These are phyloP conservation scores for Umbelopsis sp. DNA, from an alignment of 192 early-diverging fungal species.

Conservation along the genomic window DNA sequence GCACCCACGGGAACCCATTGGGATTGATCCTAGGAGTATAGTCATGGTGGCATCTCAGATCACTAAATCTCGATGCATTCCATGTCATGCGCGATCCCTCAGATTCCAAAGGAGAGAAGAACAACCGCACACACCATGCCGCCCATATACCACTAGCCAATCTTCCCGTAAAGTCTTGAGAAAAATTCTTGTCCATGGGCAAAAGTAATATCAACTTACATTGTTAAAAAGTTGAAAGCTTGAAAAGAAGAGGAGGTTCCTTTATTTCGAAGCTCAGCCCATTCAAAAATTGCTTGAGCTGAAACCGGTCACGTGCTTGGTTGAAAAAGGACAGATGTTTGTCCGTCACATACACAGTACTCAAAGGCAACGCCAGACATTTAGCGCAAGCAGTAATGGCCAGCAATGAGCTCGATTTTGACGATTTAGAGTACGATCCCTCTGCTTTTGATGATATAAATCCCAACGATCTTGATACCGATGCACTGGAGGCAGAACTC, in stretches of 20 bases:
- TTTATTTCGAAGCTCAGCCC: not conserved
- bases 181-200: not conserved
- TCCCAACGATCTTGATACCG: not conserved
- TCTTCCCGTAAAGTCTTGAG: not conserved
- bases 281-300: not conserved
- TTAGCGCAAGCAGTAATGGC: not conserved
- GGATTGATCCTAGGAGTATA: not conserved
- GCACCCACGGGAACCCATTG: not conserved
- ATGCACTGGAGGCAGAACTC: constrained; percentile 5
- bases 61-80: constrained; percentile 13
- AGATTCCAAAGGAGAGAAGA: not conserved
- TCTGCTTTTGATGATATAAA: constrained; percentile 13
- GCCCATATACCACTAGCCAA: not conserved
- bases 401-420: constrained; percentile 4
- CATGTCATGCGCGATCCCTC: not conserved
- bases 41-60: constrained; percentile 16
- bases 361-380: not conserved
- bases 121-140: not conserved
- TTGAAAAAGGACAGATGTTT: not conserved
- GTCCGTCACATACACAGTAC: not conserved
- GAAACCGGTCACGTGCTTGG: not conserved
- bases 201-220: not conserved
- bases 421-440: constrained; percentile 11
- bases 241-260: constrained; percentile 12
- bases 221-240: constrained; percentile 12